These are phyloP conservation scores for Amanita polypyramis DNA, from an alignment of 768 basidiomycete species.

Conservation along the genomic window DNA sequence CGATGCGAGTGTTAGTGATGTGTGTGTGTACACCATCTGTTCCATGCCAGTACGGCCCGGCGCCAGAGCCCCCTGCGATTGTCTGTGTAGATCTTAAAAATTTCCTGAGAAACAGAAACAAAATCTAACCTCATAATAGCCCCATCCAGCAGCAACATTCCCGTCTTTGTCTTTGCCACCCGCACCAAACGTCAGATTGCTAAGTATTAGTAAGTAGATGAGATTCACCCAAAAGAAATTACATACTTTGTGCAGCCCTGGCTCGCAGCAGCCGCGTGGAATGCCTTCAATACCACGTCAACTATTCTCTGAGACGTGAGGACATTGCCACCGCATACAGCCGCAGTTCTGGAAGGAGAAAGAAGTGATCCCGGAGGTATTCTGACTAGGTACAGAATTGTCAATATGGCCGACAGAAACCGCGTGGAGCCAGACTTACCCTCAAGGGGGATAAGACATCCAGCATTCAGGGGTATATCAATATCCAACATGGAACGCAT, in stretches of 20 bases:
- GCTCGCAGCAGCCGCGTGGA: constrained; percentile 84
- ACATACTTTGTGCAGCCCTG: constrained; percentile 89
- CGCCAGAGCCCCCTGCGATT: constrained; percentile 89
- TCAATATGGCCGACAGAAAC: not conserved
- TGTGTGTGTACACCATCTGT: constrained; percentile 91
- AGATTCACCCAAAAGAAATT: not conserved
- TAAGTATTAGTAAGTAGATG: constrained; percentile 15
- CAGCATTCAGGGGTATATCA: constrained; percentile 90
- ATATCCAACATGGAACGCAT: constrained; percentile 78
- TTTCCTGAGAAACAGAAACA: not conserved
- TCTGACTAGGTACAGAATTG: constrained; percentile 37
- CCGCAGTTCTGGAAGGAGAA: constrained; percentile 75
- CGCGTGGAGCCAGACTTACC: constrained; percentile 30
- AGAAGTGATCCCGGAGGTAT: constrained; percentile 76
- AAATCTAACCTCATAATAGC: constrained; percentile 66
- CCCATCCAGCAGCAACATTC: constrained; percentile 70
- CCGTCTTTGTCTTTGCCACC: constrained; percentile 84
- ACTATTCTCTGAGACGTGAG: constrained; percentile 89
- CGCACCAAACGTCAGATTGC: constrained; percentile 83
- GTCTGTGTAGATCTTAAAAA: constrained; percentile 39
- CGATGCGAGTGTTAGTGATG: constrained; percentile 88
- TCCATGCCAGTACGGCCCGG: constrained; percentile 84
- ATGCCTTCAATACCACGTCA: constrained; percentile 88
- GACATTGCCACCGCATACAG: constrained; percentile 91
- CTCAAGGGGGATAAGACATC: constrained; percentile 80